Base-by-base conservation (phyloP, 768 basidiomycete genomes). In the Phaeolepiota aurea region DNA sequence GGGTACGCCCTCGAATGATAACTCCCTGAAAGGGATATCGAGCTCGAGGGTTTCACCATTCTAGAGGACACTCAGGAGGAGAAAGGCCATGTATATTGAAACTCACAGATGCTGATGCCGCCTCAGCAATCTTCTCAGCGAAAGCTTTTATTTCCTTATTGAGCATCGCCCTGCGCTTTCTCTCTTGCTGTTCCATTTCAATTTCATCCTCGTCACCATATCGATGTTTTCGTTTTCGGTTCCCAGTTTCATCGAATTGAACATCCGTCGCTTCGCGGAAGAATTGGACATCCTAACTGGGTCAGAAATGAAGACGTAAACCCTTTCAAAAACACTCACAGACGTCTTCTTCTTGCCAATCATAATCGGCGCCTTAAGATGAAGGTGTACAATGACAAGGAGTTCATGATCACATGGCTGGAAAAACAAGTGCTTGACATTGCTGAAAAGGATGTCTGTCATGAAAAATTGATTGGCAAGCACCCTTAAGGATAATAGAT, bases 201-300 rank as follows among this genome's bases (percentile, higher is more conserved):
- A 98, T 92, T 63, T 98, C 96, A 56, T 99, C 96, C 59, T 99
- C 96, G 54, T 98, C 96, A 20, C 92, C 92, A 54, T 97, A 97
- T 41, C 94, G 79, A 52, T 92, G 87, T 60, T 96, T 92, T 41
- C 94, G 79, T 62, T 98, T 98, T 50, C 93, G 77, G 53, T 98
- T 98, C n/a, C 96, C 96, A 1, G 96, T 98, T 61, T 99, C 96
- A 54, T 99, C 96, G 54, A 98, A 97, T 48, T 93, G 88, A 20
- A 94, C 88, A 49, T 99, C 96, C 0, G 90, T 88, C 4, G 93
- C 94, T 65, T 98, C 96, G 5, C 94, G 87, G 69, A 87, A 92
- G 61, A 99, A 97, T 76, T 98, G 96, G 4, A 98, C 79, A 58
- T 99, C 96, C 87, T n/a, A n/a, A n/a, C n/a, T n/a, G n/a, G n/a